Percentiles rank a stretch among this genome's conserved stretches.
phyloP scores from a whole-genome alignment of 495 filamentous ascomycete genomes.

The Aspergillus steynii region DNA sequence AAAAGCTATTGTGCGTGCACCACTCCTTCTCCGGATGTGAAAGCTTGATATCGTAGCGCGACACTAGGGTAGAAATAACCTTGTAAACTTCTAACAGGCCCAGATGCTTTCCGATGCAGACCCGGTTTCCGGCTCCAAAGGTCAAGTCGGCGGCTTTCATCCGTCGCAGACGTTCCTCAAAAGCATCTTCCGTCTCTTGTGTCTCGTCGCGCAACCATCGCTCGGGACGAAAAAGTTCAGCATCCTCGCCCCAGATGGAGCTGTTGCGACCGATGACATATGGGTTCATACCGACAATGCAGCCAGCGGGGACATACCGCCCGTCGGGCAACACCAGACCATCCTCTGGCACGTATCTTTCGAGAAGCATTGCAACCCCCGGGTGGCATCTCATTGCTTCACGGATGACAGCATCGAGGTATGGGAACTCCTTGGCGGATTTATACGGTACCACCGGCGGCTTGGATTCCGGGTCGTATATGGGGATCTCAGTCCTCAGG shows the following conservation, averaged over 20 bases:
- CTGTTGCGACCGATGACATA: conserved; percentile 55
- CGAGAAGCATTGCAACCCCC: conserved; percentile 53
- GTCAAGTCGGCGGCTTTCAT: conserved; percentile 39
- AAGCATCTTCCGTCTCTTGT: conserved; percentile 45
- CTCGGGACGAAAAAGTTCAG: conserved; percentile 62
- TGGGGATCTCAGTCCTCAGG: conserved; percentile 31
- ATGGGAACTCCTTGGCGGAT: conserved; percentile 49
- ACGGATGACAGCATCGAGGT: conserved; percentile 61
- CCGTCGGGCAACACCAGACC: conserved; percentile 54
- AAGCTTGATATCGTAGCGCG: conserved; percentile 53
- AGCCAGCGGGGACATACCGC: conserved; percentile 46
- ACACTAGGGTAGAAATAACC: conserved; percentile 50
- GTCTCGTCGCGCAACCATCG: conserved; percentile 59
- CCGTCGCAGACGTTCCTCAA: conserved; percentile 42
- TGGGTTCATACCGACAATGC: conserved; percentile 52
- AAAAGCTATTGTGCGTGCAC: conserved; percentile 53
- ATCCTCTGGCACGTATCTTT: conserved; percentile 50
- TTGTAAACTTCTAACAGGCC: conserved; percentile 59
- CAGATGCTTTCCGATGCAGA: conserved; percentile 57
- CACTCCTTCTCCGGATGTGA: conserved; percentile 44
- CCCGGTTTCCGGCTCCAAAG: conserved; percentile 54
- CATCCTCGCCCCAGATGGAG: conserved; percentile 62
- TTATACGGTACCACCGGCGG: conserved; percentile 35
- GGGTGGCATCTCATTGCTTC: conserved; percentile 62
- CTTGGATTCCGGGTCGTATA: conserved; percentile 25